Evolutionary conservation across 2,329 filamentous ascomycete species (phyloP).

Genomic region (Claviceps sp.): DNA sequence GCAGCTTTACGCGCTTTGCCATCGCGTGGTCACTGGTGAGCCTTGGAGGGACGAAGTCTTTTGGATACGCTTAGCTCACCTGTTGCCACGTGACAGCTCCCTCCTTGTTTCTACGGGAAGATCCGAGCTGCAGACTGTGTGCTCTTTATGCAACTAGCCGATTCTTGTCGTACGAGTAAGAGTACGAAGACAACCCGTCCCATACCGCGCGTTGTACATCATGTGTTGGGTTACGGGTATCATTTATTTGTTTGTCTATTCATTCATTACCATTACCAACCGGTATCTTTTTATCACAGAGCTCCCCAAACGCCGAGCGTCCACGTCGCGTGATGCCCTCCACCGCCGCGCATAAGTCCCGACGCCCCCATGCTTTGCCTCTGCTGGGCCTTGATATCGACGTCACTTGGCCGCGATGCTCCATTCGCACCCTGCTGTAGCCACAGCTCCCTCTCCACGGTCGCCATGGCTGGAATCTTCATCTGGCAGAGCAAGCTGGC

Average conservation of each 20-base stretch:
- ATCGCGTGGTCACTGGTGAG: too few relatives aligned
- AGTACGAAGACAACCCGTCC: neutral
- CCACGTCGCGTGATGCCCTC: constrained; percentile 36
- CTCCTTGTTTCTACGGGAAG: too few relatives aligned
- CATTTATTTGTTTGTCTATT: too few relatives aligned
- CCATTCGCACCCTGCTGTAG: constrained; percentile 51
- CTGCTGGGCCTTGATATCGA: constrained; percentile 43
- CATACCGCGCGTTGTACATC: too few relatives aligned
- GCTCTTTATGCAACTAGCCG: constrained; percentile 6
- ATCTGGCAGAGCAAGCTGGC: constrained; percentile 57
- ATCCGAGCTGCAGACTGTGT: neutral
- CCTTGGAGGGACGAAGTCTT: too few relatives aligned
- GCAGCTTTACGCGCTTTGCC: too few relatives aligned
- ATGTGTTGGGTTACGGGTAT: too few relatives aligned
- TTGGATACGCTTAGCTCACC: too few relatives aligned
- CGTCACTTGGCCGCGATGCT: constrained; percentile 44
- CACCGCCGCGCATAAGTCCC: constrained; percentile 26
- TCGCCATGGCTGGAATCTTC: constrained; percentile 53
- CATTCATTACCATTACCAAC: too few relatives aligned
- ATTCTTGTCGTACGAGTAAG: neutral
- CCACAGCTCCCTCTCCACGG: constrained; percentile 61
- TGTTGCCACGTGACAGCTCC: too few relatives aligned
- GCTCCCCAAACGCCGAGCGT: constrained; percentile 50
- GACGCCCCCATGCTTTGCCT: constrained; percentile 52
- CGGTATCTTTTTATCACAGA: constrained; percentile 18